These are phyloP conservation scores for Paecilomyces formosus DNA, from an alignment of 2,329 filamentous ascomycete species.

Conservation along the genomic window DNA sequence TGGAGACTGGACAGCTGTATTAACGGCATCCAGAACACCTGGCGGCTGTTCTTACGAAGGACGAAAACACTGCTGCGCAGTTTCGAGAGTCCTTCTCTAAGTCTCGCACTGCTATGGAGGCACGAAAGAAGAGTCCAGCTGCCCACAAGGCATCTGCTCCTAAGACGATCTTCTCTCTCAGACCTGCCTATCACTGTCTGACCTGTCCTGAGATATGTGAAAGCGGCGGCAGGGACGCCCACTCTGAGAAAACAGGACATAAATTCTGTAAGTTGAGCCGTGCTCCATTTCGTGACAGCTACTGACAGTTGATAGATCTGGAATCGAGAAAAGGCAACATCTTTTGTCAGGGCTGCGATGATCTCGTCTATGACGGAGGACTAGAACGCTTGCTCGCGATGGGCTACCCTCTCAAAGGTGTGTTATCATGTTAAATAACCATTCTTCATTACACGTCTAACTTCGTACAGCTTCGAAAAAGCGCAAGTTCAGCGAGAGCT, in stretches of 20 bases:
- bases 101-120: slow-evolving; percentile 3
- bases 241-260: slow-evolving; percentile 32
- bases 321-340: slow-evolving; percentile 32
- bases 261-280: slow-evolving; percentile 29
- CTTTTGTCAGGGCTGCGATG: slow-evolving; percentile 32
- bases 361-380: slow-evolving; percentile 35
- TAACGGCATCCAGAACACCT: slow-evolving; percentile 30
- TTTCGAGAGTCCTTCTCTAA: slow-evolving; percentile 29
- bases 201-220: slow-evolving; percentile 26
- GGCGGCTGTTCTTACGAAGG: slow-evolving; percentile 22
- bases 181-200: slow-evolving; percentile 33
- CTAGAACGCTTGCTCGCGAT: slow-evolving; percentile 24
- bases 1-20: slow-evolving; percentile 5
- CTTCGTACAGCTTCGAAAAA: slow-evolving; percentile 21
- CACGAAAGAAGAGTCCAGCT: background rate
- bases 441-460: slow-evolving; percentile 4
- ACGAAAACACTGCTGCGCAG: slow-evolving; percentile 24
- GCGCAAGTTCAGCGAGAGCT: slow-evolving; percentile 28
- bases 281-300: background rate
- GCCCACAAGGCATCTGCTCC: slow-evolving; percentile 4
- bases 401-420: slow-evolving; percentile 14
- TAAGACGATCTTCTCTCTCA: slow-evolving; percentile 21
- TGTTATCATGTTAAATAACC: no score
- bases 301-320: slow-evolving; percentile 23
- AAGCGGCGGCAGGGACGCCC: slow-evolving; percentile 23